phyloP scores from a whole-genome alignment of 1,284 basidiomycete genomes.

The Rhodotorula sp. region DNA sequence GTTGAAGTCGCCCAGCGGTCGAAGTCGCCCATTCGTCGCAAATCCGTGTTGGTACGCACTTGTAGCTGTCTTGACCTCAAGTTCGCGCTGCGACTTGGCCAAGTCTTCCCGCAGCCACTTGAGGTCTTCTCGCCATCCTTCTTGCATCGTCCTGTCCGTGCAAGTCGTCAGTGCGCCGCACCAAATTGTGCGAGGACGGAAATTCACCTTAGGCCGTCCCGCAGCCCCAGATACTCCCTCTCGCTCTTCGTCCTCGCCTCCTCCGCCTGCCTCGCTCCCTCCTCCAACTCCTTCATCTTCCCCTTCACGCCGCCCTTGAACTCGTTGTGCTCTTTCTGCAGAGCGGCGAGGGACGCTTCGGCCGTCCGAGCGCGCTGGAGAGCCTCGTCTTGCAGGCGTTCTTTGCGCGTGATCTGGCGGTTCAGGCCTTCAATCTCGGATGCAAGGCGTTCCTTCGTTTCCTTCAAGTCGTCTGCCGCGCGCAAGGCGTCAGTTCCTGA shows the following conservation, averaged over 20 bases:
- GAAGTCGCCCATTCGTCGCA: no score
- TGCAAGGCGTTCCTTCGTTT: constrained; percentile 71
- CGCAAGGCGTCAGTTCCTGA: neutral
- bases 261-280: constrained; percentile 33
- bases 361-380: constrained; percentile 47
- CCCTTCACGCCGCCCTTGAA: constrained; percentile 23
- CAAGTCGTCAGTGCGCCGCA: neutral
- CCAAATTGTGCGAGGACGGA: neutral
- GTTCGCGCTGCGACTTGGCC: constrained; percentile 16
- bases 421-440: constrained; percentile 81
- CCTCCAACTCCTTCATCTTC: constrained; percentile 45
- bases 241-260: constrained; percentile 39
- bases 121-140: constrained; percentile 33
- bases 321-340: constrained; percentile 32
- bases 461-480: constrained; percentile 72
- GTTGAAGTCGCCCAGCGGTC: no score
- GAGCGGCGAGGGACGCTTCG: constrained; percentile 40
- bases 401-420: constrained; percentile 79
- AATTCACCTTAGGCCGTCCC: constrained; percentile 28
- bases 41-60: constrained; percentile 14
- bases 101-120: constrained; percentile 31
- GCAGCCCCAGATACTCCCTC: constrained; percentile 36
- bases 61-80: constrained; percentile 1
- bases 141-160: constrained; percentile 15
- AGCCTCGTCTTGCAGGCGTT: constrained; percentile 70